These are phyloP conservation scores for Dothistroma septosporum DNA, from an alignment of 2,329 filamentous ascomycete genomes.

Conservation along the genomic window DNA sequence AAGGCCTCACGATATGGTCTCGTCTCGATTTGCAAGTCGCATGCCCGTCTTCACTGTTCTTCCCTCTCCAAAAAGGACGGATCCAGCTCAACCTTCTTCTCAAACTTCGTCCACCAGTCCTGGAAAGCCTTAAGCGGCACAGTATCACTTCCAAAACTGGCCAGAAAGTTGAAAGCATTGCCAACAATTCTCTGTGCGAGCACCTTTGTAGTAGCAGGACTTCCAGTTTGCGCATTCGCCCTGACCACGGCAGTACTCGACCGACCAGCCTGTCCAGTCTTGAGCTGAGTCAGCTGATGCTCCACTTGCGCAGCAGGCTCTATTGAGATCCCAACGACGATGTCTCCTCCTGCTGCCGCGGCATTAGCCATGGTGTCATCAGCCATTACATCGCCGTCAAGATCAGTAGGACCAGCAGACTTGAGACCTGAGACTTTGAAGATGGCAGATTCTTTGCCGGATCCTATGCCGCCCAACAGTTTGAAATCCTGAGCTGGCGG, in stretches of 20 bases:
- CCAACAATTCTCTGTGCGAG: conserved; percentile 91
- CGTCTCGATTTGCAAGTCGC: background rate
- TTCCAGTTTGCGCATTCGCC: conserved; percentile 14
- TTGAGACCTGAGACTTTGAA: conserved; percentile 64
- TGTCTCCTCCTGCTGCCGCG: conserved; percentile 38
- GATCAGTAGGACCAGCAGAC: conserved; percentile 39
- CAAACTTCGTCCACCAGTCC: conserved; percentile 98
- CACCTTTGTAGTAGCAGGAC: conserved; percentile 61
- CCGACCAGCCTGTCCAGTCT: conserved; percentile 32
- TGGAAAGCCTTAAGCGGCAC: conserved; percentile 93
- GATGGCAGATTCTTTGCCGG: conserved; percentile 86
- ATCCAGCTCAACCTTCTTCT: conserved; percentile 77
- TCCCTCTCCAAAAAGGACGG: conserved; percentile 73
- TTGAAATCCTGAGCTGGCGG: conserved; percentile 61
- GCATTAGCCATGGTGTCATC: conserved; percentile 36
- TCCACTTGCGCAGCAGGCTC: conserved; percentile 72
- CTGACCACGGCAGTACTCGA: conserved; percentile 37
- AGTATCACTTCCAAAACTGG: conserved; percentile 82
- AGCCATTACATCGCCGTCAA: conserved; percentile 49
- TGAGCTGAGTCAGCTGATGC: conserved; percentile 61
- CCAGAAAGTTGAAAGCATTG: conserved; percentile 94
- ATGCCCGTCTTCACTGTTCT: background rate
- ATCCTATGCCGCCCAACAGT: conserved; percentile 83
- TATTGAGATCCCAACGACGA: conserved; percentile 77
- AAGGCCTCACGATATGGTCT: too few relatives aligned